Evolutionary conservation across 495 filamentous ascomycete species (phyloP).

Genomic region (Aspergillus mulundensis): DNA sequence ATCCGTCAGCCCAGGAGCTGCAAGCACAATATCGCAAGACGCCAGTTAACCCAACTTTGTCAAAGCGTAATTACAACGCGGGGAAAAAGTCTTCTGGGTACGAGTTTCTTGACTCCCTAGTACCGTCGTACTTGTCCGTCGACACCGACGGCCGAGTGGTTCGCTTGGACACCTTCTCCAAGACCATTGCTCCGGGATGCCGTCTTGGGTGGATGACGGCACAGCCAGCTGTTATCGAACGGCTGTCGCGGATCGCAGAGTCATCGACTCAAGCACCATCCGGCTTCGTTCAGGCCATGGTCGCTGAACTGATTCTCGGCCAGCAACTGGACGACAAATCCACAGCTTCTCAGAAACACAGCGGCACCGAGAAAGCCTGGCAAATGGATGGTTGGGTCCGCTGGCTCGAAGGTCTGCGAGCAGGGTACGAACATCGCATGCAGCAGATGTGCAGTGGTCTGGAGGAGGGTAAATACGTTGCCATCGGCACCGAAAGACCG

Average conservation of each 20-base stretch:
- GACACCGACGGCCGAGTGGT: slow-evolving; percentile 87
- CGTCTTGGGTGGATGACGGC: slow-evolving; percentile 77
- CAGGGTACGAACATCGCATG: slow-evolving; percentile 80
- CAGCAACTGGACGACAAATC: slow-evolving; percentile 39
- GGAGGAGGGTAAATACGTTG: slow-evolving; percentile 56
- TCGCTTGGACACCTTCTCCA: slow-evolving; percentile 78
- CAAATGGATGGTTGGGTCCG: slow-evolving; percentile 80
- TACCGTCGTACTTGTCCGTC: slow-evolving; percentile 68
- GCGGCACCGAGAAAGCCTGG: slow-evolving; percentile 55
- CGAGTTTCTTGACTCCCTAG: slow-evolving; percentile 77
- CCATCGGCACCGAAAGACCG: slow-evolving; percentile 36
- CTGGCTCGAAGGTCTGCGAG: slow-evolving; percentile 81
- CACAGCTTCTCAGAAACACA: slow-evolving; percentile 23
- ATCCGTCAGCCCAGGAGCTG: slow-evolving; percentile 55
- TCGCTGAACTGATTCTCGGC: slow-evolving; percentile 74
- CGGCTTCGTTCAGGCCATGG: slow-evolving; percentile 80
- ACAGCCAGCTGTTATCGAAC: slow-evolving; percentile 71
- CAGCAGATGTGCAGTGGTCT: slow-evolving; percentile 65
- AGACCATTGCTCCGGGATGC: slow-evolving; percentile 74
- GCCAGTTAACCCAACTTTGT: slow-evolving; percentile 11
- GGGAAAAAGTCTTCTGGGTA: slow-evolving; percentile 61
- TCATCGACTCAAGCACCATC: slow-evolving; percentile 75
- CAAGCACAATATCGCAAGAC: slow-evolving; percentile 34
- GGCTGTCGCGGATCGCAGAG: slow-evolving; percentile 68
- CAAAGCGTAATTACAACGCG: slow-evolving; percentile 40